Evolutionary conservation across 2,329 filamentous ascomycete genomes (phyloP), one percentile per base, ranked within the genome.

Genomic region (Coniochaeta ligniaria): DNA sequence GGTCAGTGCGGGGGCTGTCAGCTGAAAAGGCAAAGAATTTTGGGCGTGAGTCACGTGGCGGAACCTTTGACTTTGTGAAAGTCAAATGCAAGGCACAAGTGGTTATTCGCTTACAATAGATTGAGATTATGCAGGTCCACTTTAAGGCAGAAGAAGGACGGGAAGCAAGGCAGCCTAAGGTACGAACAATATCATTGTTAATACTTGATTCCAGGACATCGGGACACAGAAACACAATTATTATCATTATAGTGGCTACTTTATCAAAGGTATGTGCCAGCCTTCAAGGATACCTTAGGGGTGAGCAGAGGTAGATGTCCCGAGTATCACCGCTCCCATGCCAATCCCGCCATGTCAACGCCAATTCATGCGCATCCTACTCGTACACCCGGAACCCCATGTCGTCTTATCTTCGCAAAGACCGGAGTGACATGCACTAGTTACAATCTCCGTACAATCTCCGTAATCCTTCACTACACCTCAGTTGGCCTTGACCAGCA

Each of bases 401-500:
- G 36, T 60, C 16, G 4, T n/a, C 38, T 47, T 9, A 31, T 52
- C 9, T 17, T 26, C 45, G 45, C 11, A 16, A 5, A 43, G n/a
- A 20, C 12, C 14, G 12, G n/a, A 22, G n/a, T 22, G 41, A 20
- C 17, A 43, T 22, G 41, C 41, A 22, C 11, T 14, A 3, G 16
- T 11, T 16, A 17, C 35, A 38, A 17, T 38, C 11, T 8, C 16
- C 11, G 4, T 7, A 38, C 12, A 31, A n/a, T n/a, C n/a, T n/a
- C n/a, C n/a, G n/a, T 31, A 31, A 6, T 31, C 28, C 5, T 31
- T 31, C 28, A 17, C 35, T 8, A 17, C 43, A 36, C 16, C 33
- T 64, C 66, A 74, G 60, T 73, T 69, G 20, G 70, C 66, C 73
- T 78, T 78, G 61, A 73, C 68, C 47, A 70, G 63, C n/a, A 69